A percentile compares a stretch with the other conserved stretches of the same genome.
These are phyloP conservation scores for Penicillium crystallinum DNA, from an alignment of 495 filamentous ascomycete species.

Conservation along the genomic window DNA sequence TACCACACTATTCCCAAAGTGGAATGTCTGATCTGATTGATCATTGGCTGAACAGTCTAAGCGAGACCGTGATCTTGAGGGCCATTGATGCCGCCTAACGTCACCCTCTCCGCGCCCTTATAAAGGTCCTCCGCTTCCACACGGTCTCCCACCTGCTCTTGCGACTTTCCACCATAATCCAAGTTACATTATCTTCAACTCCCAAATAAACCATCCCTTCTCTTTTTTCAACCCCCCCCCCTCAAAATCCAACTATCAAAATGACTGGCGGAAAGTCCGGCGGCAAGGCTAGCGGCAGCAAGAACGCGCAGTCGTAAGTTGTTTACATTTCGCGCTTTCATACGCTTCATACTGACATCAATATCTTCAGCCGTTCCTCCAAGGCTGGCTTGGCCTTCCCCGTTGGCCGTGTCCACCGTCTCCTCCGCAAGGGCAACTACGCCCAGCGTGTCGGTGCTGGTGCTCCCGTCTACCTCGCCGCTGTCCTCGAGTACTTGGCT, in stretches of 20 bases:
- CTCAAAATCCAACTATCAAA: slow-evolving; percentile 55
- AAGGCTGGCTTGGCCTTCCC: slow-evolving; percentile 99
- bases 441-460: slow-evolving; percentile 99
- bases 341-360: slow-evolving; percentile 31
- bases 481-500: slow-evolving; percentile 96
- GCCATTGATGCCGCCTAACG: slow-evolving; percentile 34
- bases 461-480: slow-evolving; percentile 96
- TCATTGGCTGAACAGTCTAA: slow-evolving; percentile 39
- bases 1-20: slow-evolving; percentile 30
- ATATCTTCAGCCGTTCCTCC: slow-evolving; percentile 74
- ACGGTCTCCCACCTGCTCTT: slow-evolving; percentile 25
- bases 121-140: slow-evolving; percentile 40
- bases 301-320: slow-evolving; percentile 90
- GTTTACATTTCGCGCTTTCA: slow-evolving; percentile 15
- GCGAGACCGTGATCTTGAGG: slow-evolving; percentile 49
- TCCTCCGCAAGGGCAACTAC: slow-evolving; percentile 99
- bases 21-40: slow-evolving; percentile 19
- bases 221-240: slow-evolving; percentile 17
- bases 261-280: slow-evolving; percentile 99
- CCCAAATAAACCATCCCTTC: slow-evolving; percentile 14
- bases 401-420: slow-evolving; percentile 99
- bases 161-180: slow-evolving; percentile 21
- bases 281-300: slow-evolving; percentile 95
- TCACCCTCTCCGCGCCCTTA: slow-evolving; percentile 43
- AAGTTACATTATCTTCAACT: slow-evolving; percentile 10